These are phyloP conservation scores for Tricholoma sp. DNA, from an alignment of 768 basidiomycete species.

Conservation along the genomic window DNA sequence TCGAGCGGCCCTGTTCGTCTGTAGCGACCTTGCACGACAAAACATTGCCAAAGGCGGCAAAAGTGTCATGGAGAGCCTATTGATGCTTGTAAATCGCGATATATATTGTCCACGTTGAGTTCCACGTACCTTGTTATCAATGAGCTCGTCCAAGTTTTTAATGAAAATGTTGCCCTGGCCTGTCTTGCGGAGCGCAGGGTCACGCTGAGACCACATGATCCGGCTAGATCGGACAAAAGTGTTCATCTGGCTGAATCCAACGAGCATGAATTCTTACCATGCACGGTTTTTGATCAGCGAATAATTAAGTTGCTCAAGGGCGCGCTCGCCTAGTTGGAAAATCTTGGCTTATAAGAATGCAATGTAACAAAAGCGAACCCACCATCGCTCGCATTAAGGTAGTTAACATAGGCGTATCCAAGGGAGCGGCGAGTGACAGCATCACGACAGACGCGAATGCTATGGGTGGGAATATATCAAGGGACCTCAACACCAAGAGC, in stretches of 20 bases:
- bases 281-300: constrained; percentile 97
- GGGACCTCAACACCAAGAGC: neutral
- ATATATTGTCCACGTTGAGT: neutral
- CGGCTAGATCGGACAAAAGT: constrained; percentile 47
- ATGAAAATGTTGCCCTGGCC: constrained; percentile 99
- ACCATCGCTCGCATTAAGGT: constrained; percentile 94
- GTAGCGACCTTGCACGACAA: constrained; percentile 98
- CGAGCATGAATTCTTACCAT: constrained; percentile 51
- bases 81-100: neutral
- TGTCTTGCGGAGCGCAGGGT: constrained; percentile 98
- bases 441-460: constrained; percentile 99
- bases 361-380: constrained; percentile 19
- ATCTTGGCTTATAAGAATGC: constrained; percentile 7
- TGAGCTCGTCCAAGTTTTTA: constrained; percentile 95
- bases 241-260: constrained; percentile 9
- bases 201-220: constrained; percentile 99
- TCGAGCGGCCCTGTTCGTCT: constrained; percentile 92
- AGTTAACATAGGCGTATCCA: constrained; percentile 99
- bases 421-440: constrained; percentile 99
- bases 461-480: constrained; percentile 22
- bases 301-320: constrained; percentile 98
- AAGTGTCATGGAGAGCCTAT: constrained; percentile 98
- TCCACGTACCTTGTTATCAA: constrained; percentile 85
- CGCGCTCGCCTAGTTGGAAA: constrained; percentile 74
- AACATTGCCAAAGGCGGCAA: constrained; percentile 98